Conservation (phyloP, 75 land plant species). For the Cryptomeria japonica region DNA sequence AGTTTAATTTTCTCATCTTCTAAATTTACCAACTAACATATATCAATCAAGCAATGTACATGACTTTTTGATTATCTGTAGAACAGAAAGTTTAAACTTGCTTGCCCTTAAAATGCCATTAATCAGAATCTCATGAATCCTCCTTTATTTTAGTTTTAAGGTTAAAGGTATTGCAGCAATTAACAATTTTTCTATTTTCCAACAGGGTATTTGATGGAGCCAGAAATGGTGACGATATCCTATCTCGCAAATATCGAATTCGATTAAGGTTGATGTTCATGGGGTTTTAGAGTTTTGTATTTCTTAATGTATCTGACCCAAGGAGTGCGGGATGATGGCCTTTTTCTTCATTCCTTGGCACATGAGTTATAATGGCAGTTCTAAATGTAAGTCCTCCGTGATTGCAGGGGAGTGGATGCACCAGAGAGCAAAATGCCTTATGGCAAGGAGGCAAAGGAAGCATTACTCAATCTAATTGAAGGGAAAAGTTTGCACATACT, state of each 20-base stretch:
- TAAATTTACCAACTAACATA: not conserved
- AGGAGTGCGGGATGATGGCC: not conserved
- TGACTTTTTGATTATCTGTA: not conserved
- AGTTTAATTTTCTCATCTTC: not conserved
- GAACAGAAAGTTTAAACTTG: not conserved
- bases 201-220: constrained; percentile 58
- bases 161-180: not conserved
- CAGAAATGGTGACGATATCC: constrained; percentile 40
- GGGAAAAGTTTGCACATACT: constrained; percentile 68
- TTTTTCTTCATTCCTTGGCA: not conserved
- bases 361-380: not conserved
- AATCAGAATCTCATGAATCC: not conserved
- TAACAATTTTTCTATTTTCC: not conserved
- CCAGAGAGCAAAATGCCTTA: constrained; percentile 94
- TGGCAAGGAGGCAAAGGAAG: constrained; percentile 81
- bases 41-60: not conserved
- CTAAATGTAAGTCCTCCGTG: not conserved
- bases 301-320: not conserved
- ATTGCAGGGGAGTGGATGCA: constrained; percentile 90
- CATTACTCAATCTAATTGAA: constrained; percentile 55
- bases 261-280: constrained; percentile 55
- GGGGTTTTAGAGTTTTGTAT: not conserved
- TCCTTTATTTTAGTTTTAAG: not conserved
- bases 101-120: not conserved
- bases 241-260: constrained; percentile 72